phyloP scores from a whole-genome alignment of 2,329 filamentous ascomycete genomes.

The Hypoxylon sp. region DNA sequence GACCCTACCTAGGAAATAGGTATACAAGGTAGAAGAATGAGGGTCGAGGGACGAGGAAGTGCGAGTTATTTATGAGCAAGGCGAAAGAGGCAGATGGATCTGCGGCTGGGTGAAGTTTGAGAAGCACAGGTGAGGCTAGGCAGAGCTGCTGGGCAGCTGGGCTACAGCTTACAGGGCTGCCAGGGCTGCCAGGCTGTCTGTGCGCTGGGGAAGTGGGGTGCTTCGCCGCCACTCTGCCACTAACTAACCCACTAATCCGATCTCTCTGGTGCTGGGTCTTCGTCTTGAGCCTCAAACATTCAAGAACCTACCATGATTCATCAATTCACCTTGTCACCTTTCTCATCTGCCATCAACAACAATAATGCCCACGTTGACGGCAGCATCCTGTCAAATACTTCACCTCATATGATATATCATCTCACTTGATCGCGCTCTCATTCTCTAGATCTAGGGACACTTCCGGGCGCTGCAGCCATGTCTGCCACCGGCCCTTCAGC shows the following conservation, averaged over 20 bases:
- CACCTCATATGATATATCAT: neutral
- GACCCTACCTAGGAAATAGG: too few relatives aligned
- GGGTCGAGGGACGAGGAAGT: too few relatives aligned
- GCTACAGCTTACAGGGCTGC: too few relatives aligned
- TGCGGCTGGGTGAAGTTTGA: too few relatives aligned
- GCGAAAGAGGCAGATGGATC: too few relatives aligned
- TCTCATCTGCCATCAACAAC: slow-evolving; percentile 7
- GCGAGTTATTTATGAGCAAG: too few relatives aligned
- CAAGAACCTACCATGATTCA: neutral
- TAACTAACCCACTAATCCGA: neutral
- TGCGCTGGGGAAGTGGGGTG: slow-evolving; percentile 13
- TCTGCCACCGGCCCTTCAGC: slow-evolving; percentile 36
- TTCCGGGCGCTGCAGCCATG: slow-evolving; percentile 26
- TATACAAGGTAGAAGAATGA: too few relatives aligned
- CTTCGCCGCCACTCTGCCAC: neutral
- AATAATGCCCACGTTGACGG: slow-evolving; percentile 4
- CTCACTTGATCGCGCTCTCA: neutral
- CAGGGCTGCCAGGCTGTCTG: neutral
- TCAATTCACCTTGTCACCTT: neutral
- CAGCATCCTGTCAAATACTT: neutral
- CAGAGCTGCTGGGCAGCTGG: too few relatives aligned
- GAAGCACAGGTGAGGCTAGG: too few relatives aligned
- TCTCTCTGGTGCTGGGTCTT: slow-evolving; percentile 1
- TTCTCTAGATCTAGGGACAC: neutral
- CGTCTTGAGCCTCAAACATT: slow-evolving; percentile 35